Evolutionary conservation across 2,329 filamentous ascomycete species (phyloP).

Genomic region (Aspergillus ustus): DNA sequence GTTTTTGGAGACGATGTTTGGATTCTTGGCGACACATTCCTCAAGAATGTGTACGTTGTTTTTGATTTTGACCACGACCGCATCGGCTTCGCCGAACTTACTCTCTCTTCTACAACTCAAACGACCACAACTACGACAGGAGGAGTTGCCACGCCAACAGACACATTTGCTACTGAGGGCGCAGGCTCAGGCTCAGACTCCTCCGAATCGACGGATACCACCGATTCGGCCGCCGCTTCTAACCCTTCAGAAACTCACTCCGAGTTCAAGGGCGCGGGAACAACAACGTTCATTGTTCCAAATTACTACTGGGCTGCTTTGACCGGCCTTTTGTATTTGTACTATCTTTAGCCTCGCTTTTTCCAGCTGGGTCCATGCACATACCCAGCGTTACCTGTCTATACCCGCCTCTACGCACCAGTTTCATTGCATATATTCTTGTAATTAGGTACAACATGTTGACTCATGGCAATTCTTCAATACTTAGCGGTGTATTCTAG

Average conservation of each 20-base stretch:
- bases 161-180: constrained; percentile 24
- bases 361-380: not conserved
- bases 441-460: constrained; percentile 17
- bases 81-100: constrained; percentile 42
- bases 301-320: constrained; percentile 25
- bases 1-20: constrained; percentile 67
- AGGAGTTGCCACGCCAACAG: constrained; percentile 14
- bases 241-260: constrained; percentile 16
- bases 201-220: constrained; percentile 10
- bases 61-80: constrained; percentile 71
- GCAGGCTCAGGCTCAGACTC: constrained; percentile 19
- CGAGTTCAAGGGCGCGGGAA: constrained; percentile 14
- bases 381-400: constrained; percentile 7
- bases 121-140: constrained; percentile 21
- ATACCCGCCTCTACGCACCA: not conserved
- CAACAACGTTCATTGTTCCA: constrained; percentile 11
- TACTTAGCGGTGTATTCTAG: not conserved
- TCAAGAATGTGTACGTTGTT: constrained; percentile 88
- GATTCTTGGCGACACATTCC: constrained; percentile 83
- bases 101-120: constrained; percentile 11
- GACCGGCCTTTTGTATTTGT: constrained; percentile 18
- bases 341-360: constrained; percentile 18
- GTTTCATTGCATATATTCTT: constrained; percentile 13
- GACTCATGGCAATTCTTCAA: constrained; percentile 11
- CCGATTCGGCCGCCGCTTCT: not conserved